Evolutionary conservation across 2,329 filamentous ascomycete species (phyloP).

Genomic region (Pseudogymnoascus sp.): DNA sequence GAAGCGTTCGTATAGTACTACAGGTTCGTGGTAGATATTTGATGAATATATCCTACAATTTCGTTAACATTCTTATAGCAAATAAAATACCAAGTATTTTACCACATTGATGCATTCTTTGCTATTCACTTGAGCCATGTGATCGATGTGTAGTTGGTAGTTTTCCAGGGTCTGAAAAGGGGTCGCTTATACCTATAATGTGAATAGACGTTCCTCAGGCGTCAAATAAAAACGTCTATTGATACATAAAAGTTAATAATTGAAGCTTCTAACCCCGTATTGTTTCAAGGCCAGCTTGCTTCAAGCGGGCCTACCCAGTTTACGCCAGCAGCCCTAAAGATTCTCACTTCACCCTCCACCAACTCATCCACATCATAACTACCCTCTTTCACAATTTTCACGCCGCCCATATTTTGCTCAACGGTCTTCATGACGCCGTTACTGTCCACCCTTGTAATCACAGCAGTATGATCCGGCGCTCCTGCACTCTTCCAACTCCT

Average conservation of each 20-base stretch:
- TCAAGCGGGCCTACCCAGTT: conserved; percentile 26
- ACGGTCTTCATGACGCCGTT: conserved; percentile 26
- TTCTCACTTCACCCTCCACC: conserved; percentile 27
- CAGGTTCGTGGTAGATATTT: not conserved
- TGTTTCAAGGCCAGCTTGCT: conserved; percentile 20
- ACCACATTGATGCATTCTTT: not conserved
- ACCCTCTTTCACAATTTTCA: conserved; percentile 26
- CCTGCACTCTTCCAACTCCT: conserved; percentile 24
- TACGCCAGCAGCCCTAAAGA: conserved; percentile 27
- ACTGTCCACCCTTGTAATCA: conserved; percentile 25
- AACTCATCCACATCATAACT: conserved; percentile 26
- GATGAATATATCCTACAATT: not conserved
- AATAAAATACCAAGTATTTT: not conserved
- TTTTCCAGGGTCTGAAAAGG: not conserved
- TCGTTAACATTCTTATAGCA: not conserved
- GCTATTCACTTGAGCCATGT: not conserved
- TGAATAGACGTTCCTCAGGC: not conserved
- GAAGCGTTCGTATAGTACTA: not conserved
- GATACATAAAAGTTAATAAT: not conserved
- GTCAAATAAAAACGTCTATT: not conserved
- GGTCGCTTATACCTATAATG: not conserved
- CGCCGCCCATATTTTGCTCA: conserved; percentile 29
- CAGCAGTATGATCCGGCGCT: conserved; percentile 30
- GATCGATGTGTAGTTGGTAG: not conserved
- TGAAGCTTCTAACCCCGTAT: not conserved